Conservation (phyloP, 306 rosid species). For the Pachyrhizus erosus region DNA sequence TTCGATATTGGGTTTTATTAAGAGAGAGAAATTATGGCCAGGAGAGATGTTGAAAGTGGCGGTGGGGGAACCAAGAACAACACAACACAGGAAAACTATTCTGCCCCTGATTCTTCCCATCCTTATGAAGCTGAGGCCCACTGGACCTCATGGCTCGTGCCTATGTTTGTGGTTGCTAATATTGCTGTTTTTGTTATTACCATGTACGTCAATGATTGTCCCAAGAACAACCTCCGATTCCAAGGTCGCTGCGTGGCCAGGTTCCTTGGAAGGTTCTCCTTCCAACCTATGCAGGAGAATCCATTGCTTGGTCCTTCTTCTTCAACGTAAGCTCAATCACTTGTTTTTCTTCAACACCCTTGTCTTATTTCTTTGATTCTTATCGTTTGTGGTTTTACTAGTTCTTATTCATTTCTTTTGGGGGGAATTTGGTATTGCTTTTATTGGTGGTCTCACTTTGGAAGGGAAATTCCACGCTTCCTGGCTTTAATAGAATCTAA, state of each 20-base stretch:
- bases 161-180: conserved; percentile 67
- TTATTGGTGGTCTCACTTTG: not conserved
- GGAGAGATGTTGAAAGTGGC: conserved; percentile 65
- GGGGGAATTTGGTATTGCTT: conserved; percentile 2
- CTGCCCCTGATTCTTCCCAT: conserved; percentile 47
- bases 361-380: conserved; percentile 1
- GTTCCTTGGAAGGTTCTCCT: conserved; percentile 79
- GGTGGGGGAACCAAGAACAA: conserved; percentile 49
- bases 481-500: not conserved
- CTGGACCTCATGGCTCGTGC: conserved; percentile 89
- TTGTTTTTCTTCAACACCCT: conserved; percentile 17
- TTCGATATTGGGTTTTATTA: conserved; percentile 10
- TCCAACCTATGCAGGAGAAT: conserved; percentile 78
- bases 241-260: conserved; percentile 62
- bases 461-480: not conserved
- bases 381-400: not conserved
- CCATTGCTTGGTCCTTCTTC: conserved; percentile 92
- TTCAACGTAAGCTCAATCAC: conserved; percentile 55
- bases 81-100: conserved; percentile 24
- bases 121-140: conserved; percentile 57
- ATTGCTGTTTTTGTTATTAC: conserved; percentile 62
- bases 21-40: conserved; percentile 48
- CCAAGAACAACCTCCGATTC: conserved; percentile 44
- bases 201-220: conserved; percentile 82
- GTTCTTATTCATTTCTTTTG: not conserved